Evolutionary conservation across 1,139 yeast genomes (phyloP).

Genomic region (Saccharomyces hybrid): DNA sequence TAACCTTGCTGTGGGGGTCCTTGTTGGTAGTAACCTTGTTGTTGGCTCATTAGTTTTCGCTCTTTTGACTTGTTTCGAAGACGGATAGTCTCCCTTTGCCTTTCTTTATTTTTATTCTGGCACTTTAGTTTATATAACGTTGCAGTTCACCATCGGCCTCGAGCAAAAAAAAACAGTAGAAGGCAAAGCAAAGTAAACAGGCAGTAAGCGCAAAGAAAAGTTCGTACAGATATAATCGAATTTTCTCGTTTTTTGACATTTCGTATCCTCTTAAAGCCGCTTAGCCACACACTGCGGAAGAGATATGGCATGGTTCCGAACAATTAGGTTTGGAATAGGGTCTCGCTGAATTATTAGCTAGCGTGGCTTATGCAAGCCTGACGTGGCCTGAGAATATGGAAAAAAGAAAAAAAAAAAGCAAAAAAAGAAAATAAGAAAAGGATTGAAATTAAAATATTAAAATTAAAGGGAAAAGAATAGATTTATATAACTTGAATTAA

Average conservation of each 20-base stretch:
- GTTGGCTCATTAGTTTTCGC: constrained; percentile 16
- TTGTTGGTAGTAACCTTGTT: constrained; percentile 32
- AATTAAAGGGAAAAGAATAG: background rate
- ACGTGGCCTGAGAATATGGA: background rate
- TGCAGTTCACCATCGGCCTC: background rate
- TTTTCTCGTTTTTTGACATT: background rate
- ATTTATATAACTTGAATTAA: background rate
- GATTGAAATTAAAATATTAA: background rate
- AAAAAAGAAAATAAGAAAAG: background rate
- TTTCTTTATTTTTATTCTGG: background rate
- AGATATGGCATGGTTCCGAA: background rate
- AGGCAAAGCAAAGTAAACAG: background rate
- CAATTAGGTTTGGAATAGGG: background rate
- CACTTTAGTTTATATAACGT: background rate
- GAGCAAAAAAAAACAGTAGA: background rate
- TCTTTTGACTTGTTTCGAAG: background rate
- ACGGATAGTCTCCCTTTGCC: background rate
- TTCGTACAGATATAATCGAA: background rate
- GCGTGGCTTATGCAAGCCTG: background rate
- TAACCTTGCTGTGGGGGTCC: constrained; percentile 29
- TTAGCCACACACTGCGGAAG: background rate
- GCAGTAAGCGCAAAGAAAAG: background rate
- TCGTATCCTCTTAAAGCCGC: background rate
- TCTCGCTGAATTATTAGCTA: background rate
- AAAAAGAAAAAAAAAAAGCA: background rate